Base-by-base conservation (phyloP, 768 basidiomycete genomes). In the Tylopilus sp. region DNA sequence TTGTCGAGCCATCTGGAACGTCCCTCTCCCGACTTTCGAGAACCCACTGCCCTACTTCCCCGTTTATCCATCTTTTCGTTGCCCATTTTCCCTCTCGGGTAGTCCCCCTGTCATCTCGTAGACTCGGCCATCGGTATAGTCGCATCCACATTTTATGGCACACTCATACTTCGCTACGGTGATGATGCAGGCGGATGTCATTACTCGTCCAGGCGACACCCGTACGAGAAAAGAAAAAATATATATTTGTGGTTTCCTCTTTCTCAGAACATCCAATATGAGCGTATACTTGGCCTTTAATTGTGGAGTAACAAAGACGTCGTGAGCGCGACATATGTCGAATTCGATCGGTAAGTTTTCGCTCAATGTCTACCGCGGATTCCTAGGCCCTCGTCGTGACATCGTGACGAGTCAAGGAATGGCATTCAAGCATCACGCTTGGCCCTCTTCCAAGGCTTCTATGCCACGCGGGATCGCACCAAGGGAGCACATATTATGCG, bases 311-410 rank as follows among this genome's bases (percentile, higher is more conserved):
- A n/a, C 11, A 15, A 40, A 39, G 13, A 13, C 15, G 40, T 42
- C 9, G 20, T 26, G 25, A 33, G 39, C 21, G 3, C 31, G 40
- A 30, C 20, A 17, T 31, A 4, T 10, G 22, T 54, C 42, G 33
- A 49, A 49, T 40, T 8, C 43, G 20, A 31, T 22, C 3, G 44
- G 30, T 38, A 25, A 31, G 26, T 31, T 3, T 43, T 48, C 40
- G 11, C 38, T 26, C 33, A 47, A 45, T 51, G 30, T 44, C 53
- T 48, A 53, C 63, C 60, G 63, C 63, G 62, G 57, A 65, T 65
- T 60, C 55, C 55, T 55, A 55, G 51, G 64, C 50, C 20, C 48
- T 50, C 44, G 39, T 36, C 20, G 64, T 64, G 64, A 64, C 15
- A 4, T 18, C 54, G 63, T 66, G 64, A 64, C 50, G 56, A 52